These are phyloP conservation scores for Penicillium macrosclerotiorum DNA, from an alignment of 495 filamentous ascomycete species.

Conservation along the genomic window DNA sequence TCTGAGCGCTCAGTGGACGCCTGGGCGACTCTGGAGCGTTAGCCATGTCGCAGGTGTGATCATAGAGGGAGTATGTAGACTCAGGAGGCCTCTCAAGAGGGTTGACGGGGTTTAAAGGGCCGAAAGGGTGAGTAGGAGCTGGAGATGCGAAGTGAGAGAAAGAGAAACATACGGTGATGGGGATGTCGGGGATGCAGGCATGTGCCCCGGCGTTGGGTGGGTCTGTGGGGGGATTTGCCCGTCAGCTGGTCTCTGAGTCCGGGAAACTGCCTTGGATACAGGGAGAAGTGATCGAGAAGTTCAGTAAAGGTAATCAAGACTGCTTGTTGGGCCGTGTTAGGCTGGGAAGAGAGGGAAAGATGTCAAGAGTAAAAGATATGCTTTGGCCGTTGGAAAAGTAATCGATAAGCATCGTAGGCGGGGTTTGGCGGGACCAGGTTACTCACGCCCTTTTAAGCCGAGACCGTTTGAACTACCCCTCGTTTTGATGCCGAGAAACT, in stretches of 20 bases:
- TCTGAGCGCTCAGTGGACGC: slow-evolving; percentile 26
- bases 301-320: neutral
- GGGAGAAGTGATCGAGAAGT: neutral
- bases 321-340: neutral
- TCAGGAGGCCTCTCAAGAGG: too few relatives aligned
- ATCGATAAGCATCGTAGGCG: slow-evolving; percentile 6
- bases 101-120: too few relatives aligned
- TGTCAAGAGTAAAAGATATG: neutral
- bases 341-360: neutral
- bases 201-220: slow-evolving; percentile 8
- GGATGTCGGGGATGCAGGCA: slow-evolving; percentile 5
- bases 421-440: neutral
- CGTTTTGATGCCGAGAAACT: too few relatives aligned
- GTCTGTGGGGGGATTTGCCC: slow-evolving; percentile 9
- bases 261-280: slow-evolving; percentile 2
- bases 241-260: slow-evolving; percentile 6
- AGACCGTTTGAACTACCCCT: neutral
- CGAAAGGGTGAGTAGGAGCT: slow-evolving; percentile 1
- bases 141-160: neutral
- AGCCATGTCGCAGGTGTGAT: slow-evolving; percentile 34
- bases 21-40: slow-evolving; percentile 39
- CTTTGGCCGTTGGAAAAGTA: neutral
- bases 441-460: neutral
- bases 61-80: slow-evolving; percentile 13
- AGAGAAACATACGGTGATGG: slow-evolving; percentile 1